Evolutionary conservation across 2,329 filamentous ascomycete genomes (phyloP).

Genomic region (Trichophyton mentagrophytes): DNA sequence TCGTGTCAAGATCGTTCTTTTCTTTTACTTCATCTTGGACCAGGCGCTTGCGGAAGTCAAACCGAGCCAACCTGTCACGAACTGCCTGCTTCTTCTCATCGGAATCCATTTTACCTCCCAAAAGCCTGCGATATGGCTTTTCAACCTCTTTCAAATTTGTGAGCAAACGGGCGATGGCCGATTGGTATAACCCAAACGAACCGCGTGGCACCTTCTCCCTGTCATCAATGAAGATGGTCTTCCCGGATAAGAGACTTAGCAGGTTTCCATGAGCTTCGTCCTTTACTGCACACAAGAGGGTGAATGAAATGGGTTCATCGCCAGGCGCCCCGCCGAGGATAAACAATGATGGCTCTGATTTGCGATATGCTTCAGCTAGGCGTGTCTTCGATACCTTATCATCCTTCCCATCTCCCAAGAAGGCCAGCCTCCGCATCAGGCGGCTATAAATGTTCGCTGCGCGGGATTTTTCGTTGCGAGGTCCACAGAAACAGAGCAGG

Average conservation of each 20-base stretch:
- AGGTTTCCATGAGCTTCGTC: neutral
- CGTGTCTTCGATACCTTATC: neutral
- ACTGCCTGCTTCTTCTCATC: neutral
- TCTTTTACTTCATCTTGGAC: neutral
- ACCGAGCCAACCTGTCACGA: neutral
- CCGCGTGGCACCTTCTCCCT: neutral
- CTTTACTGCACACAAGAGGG: neutral
- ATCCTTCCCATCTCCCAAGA: neutral
- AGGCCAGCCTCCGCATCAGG: neutral
- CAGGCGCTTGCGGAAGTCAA: neutral
- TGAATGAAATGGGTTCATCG: neutral
- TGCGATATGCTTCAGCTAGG: neutral
- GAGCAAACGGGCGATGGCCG: neutral
- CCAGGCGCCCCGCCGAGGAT: neutral
- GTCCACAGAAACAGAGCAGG: neutral
- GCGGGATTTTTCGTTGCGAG: neutral
- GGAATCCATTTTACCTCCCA: neutral
- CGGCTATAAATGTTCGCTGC: neutral
- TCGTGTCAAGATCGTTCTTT: neutral
- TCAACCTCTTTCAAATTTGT: neutral
- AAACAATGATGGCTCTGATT: neutral
- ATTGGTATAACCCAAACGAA: neutral
- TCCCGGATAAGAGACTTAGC: neutral
- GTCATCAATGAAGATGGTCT: neutral
- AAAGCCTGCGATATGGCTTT: neutral